phyloP scores from a whole-genome alignment of 805 yeast genomes.

The Candida boidinii region DNA sequence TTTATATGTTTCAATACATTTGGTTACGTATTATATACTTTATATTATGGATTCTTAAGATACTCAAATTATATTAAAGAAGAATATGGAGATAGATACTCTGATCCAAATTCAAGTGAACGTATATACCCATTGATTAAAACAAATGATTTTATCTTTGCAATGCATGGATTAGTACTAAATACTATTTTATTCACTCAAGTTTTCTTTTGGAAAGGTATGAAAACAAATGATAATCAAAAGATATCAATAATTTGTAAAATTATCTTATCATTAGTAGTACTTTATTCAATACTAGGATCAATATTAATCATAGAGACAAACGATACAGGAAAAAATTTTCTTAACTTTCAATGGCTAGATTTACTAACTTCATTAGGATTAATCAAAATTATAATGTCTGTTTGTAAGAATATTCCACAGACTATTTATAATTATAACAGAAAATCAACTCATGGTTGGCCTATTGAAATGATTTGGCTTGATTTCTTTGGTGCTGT shows the following conservation, averaged over 20 bases:
- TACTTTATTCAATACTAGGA: constrained; percentile 10
- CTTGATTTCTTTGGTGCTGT: constrained; percentile 23
- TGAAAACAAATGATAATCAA: constrained; percentile 25
- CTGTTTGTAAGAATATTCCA: constrained; percentile 27
- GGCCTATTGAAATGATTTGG: constrained; percentile 29
- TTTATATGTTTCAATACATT: constrained; percentile 24
- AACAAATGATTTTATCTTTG: constrained; percentile 24
- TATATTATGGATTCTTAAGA: constrained; percentile 18
- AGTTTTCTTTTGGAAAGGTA: constrained; percentile 26
- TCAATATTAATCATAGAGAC: constrained; percentile 10
- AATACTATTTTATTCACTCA: constrained; percentile 21
- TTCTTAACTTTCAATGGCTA: constrained; percentile 19
- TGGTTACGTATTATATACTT: constrained; percentile 23
- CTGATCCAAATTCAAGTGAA: constrained; percentile 7
- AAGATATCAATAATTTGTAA: constrained; percentile 14
- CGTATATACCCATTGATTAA: constrained; percentile 19
- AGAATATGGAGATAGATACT: constrained; percentile 19
- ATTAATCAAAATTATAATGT: constrained; percentile 23
- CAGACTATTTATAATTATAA: constrained; percentile 24
- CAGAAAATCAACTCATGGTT: constrained; percentile 28
- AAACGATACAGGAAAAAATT: constrained; percentile 5
- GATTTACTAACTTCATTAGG: constrained; percentile 25
- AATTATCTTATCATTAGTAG: constrained; percentile 2
- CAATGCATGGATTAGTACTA: constrained; percentile 19
- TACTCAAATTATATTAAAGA: constrained; percentile 16